A percentile compares a stretch with the other conserved stretches of the same genome.
Conservation (phyloP, 208 protist species). For the Leishmania arabica region DNA sequence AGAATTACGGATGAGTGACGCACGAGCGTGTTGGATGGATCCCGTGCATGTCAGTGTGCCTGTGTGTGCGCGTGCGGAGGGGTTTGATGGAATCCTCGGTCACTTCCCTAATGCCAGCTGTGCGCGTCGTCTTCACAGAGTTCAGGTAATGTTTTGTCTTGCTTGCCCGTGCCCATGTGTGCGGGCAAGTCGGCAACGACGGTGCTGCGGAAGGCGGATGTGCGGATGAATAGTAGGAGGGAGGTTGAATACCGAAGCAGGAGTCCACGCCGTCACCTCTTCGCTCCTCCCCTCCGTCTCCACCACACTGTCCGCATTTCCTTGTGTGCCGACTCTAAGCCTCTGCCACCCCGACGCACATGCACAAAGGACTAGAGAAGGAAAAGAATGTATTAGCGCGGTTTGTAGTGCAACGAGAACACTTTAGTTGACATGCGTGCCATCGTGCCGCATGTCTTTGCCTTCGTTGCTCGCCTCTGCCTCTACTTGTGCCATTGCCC, state of each 20-base stretch:
- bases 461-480: neutral
- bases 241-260: neutral
- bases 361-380: neutral
- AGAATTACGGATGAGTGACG: neutral
- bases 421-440: neutral
- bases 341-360: neutral
- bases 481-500: neutral
- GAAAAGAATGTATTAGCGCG: neutral
- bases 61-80: neutral
- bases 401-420: neutral
- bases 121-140: conserved; percentile 4
- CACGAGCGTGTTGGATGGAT: neutral
- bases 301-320: conserved; percentile 11
- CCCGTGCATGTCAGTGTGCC: neutral
- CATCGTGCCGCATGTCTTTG: neutral
- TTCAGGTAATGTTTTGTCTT: neutral
- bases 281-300: conserved; percentile 8
- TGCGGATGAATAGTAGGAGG: neutral
- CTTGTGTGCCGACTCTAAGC: neutral
- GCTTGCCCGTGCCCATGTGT: neutral
- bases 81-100: neutral
- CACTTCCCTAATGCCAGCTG: neutral
- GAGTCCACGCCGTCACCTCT: neutral
- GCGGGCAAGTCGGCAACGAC: neutral
- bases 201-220: neutral